phyloP scores from a whole-genome alignment of 164 flowering plant species.

The Echeveria elegans region DNA sequence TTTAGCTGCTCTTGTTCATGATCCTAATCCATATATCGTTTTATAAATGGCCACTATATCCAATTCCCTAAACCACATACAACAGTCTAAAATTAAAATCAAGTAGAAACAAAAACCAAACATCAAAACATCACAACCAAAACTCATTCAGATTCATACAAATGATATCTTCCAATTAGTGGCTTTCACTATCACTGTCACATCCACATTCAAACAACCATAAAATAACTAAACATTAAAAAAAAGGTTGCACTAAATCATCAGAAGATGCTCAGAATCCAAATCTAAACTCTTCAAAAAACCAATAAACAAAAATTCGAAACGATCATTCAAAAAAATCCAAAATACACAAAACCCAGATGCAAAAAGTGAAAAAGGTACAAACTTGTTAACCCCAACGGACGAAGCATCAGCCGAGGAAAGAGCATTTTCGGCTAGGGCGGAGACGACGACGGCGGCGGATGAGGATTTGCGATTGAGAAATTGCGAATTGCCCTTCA shows the following conservation, averaged over 20 bases:
- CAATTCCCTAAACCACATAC: no score
- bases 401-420: not conserved
- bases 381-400: not conserved
- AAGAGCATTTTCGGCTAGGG: not conserved
- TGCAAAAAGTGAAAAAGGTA: not conserved
- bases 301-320: not conserved
- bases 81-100: no score
- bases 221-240: not conserved
- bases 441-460: no score
- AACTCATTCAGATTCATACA: not conserved
- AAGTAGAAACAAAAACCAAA: no score
- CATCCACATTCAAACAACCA: not conserved
- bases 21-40: no score
- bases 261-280: not conserved
- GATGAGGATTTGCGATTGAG: not conserved
- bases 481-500: not conserved
- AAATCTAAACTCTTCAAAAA: not conserved
- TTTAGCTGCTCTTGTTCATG: no score
- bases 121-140: no score
- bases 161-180: not conserved
- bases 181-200: not conserved
- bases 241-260: not conserved
- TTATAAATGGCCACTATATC: no score
- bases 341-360: not conserved
- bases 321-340: not conserved